These are phyloP conservation scores for Nitzschia inconspicua DNA, from an alignment of 108 stramenopile genomes.

Conservation along the genomic window DNA sequence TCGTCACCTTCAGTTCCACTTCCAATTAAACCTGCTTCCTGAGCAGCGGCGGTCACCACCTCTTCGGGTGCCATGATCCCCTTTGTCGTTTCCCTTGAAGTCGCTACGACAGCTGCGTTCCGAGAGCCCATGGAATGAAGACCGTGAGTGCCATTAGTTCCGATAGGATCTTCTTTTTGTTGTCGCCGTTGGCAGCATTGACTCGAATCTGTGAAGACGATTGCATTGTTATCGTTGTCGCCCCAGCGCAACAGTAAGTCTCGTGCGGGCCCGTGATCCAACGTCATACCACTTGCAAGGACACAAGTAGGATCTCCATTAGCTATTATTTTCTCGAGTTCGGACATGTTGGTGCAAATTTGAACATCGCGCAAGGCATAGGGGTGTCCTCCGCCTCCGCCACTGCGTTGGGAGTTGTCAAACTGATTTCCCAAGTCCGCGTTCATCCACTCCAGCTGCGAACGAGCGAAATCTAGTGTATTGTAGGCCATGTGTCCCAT, in stretches of 20 bases:
- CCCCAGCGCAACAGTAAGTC: constrained; percentile 78
- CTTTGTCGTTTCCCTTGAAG: background rate
- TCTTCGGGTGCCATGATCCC: background rate
- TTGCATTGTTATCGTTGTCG: constrained; percentile 75
- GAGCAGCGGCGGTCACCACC: background rate
- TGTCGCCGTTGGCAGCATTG: constrained; percentile 49
- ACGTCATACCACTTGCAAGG: constrained; percentile 65
- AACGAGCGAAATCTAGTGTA: constrained; percentile 83
- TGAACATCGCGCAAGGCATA: constrained; percentile 50
- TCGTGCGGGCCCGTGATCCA: constrained; percentile 82
- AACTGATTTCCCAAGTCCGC: constrained; percentile 36
- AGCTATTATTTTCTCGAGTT: constrained; percentile 49
- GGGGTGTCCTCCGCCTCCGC: constrained; percentile 28
- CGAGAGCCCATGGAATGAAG: background rate
- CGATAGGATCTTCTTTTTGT: background rate
- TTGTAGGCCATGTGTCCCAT: constrained; percentile 84
- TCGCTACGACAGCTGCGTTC: background rate
- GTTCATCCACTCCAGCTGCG: constrained; percentile 89
- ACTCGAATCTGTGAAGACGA: constrained; percentile 75
- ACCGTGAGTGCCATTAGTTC: background rate
- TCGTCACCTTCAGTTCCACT: background rate
- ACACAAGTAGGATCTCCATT: constrained; percentile 73
- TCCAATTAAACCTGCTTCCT: background rate
- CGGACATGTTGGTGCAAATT: constrained; percentile 48
- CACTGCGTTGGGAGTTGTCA: background rate